Conservation (phyloP, 108 stramenopile genomes). For the Pseudonitzschia pungens region DNA sequence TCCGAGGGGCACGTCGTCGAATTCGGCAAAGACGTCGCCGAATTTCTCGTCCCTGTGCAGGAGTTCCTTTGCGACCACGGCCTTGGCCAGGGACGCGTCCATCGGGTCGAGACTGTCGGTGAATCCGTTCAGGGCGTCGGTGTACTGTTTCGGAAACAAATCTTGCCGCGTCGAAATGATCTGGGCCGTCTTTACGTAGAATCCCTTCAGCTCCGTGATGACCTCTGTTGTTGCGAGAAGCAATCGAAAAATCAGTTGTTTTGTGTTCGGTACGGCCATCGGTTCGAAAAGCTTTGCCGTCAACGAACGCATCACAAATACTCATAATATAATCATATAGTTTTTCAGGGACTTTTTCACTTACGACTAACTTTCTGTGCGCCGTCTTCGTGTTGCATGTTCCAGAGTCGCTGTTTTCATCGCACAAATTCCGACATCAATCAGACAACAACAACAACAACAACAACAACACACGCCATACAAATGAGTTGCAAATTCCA, state of each 20-base stretch:
- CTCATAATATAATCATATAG: too few species aligned
- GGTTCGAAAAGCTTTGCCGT: background rate
- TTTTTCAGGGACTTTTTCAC: background rate
- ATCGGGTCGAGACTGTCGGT: conserved; percentile 92
- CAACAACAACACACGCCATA: too few species aligned
- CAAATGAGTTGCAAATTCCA: too few species aligned
- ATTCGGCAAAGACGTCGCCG: conserved; percentile 84
- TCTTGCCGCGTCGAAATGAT: conserved; percentile 78
- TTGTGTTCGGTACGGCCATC: background rate
- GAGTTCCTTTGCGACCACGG: conserved; percentile 64
- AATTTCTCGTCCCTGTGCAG: conserved; percentile 59
- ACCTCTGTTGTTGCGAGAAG: conserved; percentile 26
- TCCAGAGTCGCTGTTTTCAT: conserved; percentile 47
- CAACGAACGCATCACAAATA: background rate
- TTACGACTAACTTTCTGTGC: conserved; percentile 54
- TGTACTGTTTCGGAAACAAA: conserved; percentile 91
- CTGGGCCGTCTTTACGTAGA: conserved; percentile 90
- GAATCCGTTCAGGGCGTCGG: conserved; percentile 71
- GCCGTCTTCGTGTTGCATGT: conserved; percentile 71
- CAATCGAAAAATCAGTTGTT: background rate
- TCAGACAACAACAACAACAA: background rate
- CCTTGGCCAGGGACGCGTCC: conserved; percentile 71
- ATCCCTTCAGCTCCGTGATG: conserved; percentile 89
- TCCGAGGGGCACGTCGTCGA: conserved; percentile 75
- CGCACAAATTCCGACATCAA: too few species aligned